Evolutionary conservation across 1,284 basidiomycete species (phyloP).

Genomic region (Ustilago cynodontis): DNA sequence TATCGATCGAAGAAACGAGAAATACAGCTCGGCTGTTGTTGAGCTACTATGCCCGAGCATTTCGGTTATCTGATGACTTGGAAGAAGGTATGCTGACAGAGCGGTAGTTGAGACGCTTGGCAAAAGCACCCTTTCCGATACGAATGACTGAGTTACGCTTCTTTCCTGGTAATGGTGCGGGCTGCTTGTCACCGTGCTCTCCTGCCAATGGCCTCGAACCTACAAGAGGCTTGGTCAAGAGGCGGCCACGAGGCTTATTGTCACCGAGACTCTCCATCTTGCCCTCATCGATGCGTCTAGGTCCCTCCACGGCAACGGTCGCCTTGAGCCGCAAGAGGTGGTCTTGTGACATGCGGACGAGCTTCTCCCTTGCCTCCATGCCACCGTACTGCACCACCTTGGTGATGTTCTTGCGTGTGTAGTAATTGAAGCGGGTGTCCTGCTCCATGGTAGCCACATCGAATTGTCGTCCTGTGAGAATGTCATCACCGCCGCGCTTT

Average conservation of each 20-base stretch:
- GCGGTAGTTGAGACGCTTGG: conserved; percentile 58
- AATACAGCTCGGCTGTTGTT: not conserved
- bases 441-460: conserved; percentile 48
- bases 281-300: conserved; percentile 47
- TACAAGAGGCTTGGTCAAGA: conserved; percentile 51
- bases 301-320: conserved; percentile 50
- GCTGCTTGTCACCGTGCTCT: conserved; percentile 28
- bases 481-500: conserved; percentile 48
- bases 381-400: conserved; percentile 64
- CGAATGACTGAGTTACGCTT: conserved; percentile 63
- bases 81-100: conserved; percentile 29
- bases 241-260: conserved; percentile 49
- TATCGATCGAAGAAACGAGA: not conserved
- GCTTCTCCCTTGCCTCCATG: conserved; percentile 49
- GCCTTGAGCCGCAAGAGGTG: conserved; percentile 61
- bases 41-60: not conserved
- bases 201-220: conserved; percentile 54
- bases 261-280: conserved; percentile 35
- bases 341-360: conserved; percentile 50
- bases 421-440: conserved; percentile 53
- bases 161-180: conserved; percentile 43
- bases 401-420: conserved; percentile 61
- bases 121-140: conserved; percentile 64
- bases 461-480: conserved; percentile 46
- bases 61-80: conserved; percentile 5